Evolutionary conservation across 1,284 basidiomycete genomes (phyloP).

Genomic region (Malassezia globosa): DNA sequence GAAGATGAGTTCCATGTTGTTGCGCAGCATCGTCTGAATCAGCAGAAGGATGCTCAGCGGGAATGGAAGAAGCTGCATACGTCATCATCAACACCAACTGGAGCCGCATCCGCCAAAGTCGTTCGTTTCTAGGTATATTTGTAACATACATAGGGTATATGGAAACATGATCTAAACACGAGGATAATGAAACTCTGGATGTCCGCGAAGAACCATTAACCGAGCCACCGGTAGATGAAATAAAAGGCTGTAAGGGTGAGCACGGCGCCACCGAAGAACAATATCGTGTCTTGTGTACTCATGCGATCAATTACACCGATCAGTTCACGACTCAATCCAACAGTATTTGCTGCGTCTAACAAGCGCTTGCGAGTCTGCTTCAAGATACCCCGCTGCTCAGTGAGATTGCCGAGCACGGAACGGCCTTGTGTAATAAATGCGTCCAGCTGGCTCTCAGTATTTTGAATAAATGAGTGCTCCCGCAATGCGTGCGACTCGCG

Average conservation of each 20-base stretch:
- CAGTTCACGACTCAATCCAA: conserved; percentile 42
- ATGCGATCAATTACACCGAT: conserved; percentile 45
- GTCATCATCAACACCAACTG: neutral
- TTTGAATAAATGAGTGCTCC: conserved; percentile 43
- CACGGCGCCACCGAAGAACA: conserved; percentile 39
- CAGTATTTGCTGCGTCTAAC: conserved; percentile 39
- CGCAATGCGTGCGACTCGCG: conserved; percentile 40
- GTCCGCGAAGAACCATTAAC: no score
- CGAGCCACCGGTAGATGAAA: conserved; percentile 15
- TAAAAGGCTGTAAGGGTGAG: conserved; percentile 43
- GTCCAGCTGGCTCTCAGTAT: conserved; percentile 42
- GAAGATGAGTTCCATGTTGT: conserved; percentile 16
- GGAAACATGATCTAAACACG: no score
- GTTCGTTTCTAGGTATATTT: conserved; percentile 8
- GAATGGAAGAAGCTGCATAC: no score
- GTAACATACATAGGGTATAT: conserved; percentile 14
- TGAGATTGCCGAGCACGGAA: conserved; percentile 41
- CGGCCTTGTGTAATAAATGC: conserved; percentile 43
- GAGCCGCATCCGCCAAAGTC: conserved; percentile 1
- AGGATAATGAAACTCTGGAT: no score
- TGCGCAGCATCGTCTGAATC: neutral
- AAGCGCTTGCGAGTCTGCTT: conserved; percentile 39
- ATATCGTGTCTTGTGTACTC: conserved; percentile 43
- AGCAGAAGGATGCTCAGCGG: no score
- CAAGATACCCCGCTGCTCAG: conserved; percentile 42